These are phyloP conservation scores for Sisymbrium irio DNA, from an alignment of 345 rosid species.

Conservation along the genomic window DNA sequence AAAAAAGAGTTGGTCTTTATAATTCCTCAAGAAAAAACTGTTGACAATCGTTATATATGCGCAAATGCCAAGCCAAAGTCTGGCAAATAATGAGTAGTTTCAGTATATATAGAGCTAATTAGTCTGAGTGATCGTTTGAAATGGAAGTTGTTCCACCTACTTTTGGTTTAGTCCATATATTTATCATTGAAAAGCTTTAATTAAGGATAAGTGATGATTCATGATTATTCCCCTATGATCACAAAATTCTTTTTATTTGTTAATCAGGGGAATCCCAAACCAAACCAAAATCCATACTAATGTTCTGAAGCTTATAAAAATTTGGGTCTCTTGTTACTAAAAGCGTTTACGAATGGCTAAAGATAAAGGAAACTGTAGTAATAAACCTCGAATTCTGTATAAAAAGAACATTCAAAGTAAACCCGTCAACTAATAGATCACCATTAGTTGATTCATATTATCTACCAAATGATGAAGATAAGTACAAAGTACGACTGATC, in stretches of 20 bases:
- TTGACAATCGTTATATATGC: too few species aligned
- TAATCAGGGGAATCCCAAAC: not conserved
- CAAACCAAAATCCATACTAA: not conserved
- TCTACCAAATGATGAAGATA: not conserved
- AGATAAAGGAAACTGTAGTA: not conserved
- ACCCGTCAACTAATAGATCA: not conserved
- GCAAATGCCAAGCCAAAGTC: too few species aligned
- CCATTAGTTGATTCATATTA: not conserved
- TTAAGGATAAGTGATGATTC: not conserved
- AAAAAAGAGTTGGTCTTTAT: too few species aligned
- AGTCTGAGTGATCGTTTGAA: not conserved
- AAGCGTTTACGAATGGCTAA: not conserved
- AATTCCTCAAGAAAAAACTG: too few species aligned
- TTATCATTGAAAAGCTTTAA: conserved; percentile 9
- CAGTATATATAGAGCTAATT: not conserved
- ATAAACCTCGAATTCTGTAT: not conserved
- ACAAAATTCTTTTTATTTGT: not conserved
- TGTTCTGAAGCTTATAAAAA: not conserved
- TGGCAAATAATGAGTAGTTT: conserved; percentile 12
- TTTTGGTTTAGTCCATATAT: not conserved
- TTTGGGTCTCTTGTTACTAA: not conserved
- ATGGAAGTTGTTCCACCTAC: not conserved
- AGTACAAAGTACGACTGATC: not conserved
- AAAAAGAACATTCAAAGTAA: not conserved
- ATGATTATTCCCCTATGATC: not conserved